Evolutionary conservation across 83 land plant species (phyloP).

Genomic region (Isoetes engelmannii): DNA sequence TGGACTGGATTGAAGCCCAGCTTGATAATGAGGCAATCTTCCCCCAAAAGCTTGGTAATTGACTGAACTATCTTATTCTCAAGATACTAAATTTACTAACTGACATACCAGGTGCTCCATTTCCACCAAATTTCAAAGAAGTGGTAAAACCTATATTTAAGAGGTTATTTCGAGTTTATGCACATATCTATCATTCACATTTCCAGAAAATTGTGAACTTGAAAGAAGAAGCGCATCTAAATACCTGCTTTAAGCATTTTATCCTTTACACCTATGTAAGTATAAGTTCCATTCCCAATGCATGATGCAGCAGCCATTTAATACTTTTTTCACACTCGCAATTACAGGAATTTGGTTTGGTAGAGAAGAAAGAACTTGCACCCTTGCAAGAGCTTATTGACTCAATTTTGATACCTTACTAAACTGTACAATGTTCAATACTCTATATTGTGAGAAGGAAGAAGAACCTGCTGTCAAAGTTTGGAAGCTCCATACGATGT

Average conservation of each 20-base stretch:
- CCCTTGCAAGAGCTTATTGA: slow-evolving; percentile 50
- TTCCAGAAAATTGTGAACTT: slow-evolving; percentile 89
- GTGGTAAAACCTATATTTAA: slow-evolving; percentile 94
- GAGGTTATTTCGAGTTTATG: slow-evolving; percentile 87
- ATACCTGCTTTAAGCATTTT: slow-evolving; percentile 97
- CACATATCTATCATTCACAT: slow-evolving; percentile 94
- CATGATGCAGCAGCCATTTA: not conserved
- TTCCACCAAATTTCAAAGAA: slow-evolving; percentile 78
- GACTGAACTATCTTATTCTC: not conserved
- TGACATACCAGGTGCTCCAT: slow-evolving; percentile 58
- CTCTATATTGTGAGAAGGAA: too few species aligned
- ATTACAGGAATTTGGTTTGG: slow-evolving; percentile 46
- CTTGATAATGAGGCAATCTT: slow-evolving; percentile 95
- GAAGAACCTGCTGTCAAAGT: too few species aligned
- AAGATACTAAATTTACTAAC: not conserved
- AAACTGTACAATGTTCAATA: not conserved
- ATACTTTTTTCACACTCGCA: not conserved
- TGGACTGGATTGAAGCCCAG: slow-evolving; percentile 97
- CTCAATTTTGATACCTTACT: slow-evolving; percentile 37
- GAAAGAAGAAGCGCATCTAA: slow-evolving; percentile 95
- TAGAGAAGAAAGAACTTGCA: slow-evolving; percentile 54
- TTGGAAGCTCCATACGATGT: too few species aligned
- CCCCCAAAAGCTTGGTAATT: slow-evolving; percentile 88
- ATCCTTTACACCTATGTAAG: slow-evolving; percentile 87
- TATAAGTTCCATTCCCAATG: not conserved